phyloP scores from a whole-genome alignment of 495 filamentous ascomycete species.

The Neurospora sp. region DNA sequence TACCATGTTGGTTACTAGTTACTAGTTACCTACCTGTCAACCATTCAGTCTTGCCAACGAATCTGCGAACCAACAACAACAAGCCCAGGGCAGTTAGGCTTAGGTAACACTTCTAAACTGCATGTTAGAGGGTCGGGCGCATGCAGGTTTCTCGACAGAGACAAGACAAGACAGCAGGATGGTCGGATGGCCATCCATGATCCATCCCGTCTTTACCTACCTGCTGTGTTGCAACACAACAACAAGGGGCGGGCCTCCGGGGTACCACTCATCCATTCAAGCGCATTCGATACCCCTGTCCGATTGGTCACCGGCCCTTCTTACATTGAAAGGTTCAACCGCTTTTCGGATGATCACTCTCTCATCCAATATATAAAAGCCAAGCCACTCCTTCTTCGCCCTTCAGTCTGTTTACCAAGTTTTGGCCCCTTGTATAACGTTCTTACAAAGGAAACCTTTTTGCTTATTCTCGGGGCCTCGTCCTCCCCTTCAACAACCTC shows the following conservation, averaged over 20 bases:
- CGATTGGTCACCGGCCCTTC: not conserved
- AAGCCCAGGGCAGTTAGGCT: not conserved
- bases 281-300: not conserved
- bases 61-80: not conserved
- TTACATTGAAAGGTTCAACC: not conserved
- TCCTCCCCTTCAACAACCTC: not conserved
- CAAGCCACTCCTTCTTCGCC: not conserved
- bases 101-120: not conserved
- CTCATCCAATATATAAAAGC: not conserved
- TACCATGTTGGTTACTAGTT: not conserved
- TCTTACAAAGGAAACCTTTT: not conserved
- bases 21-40: not conserved
- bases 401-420: not conserved
- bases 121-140: not conserved
- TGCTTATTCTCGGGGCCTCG: not conserved
- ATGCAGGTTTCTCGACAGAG: not conserved
- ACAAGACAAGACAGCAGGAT: not conserved
- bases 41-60: not conserved
- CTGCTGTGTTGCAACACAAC: not conserved
- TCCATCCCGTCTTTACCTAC: not conserved
- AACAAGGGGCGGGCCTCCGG: not conserved
- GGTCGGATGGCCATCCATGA: not conserved
- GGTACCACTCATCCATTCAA: not conserved
- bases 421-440: not conserved
- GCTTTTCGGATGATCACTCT: not conserved